Evolutionary conservation across 1,284 basidiomycete genomes (phyloP).

Genomic region (Trametes versicolor): DNA sequence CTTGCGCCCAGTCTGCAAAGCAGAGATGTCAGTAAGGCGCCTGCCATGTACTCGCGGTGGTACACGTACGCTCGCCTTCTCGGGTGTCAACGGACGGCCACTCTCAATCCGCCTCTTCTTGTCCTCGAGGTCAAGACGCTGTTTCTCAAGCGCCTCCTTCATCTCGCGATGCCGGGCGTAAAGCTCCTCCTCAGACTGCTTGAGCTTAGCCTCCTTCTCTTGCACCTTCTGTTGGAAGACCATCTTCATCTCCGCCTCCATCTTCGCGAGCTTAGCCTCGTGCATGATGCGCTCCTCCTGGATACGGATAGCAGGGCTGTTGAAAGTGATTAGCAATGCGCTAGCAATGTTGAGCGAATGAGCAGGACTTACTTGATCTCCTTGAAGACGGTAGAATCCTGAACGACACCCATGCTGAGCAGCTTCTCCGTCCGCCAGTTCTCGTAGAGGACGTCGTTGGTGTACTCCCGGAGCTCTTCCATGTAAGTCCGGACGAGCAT

Average conservation of each 20-base stretch:
- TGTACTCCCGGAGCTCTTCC: slow-evolving; percentile 97
- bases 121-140: slow-evolving; percentile 94
- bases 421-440: slow-evolving; percentile 97
- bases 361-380: slow-evolving; percentile 88
- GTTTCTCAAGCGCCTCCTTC: slow-evolving; percentile 99
- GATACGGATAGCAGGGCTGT: slow-evolving; percentile 91
- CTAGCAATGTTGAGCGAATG: slow-evolving; percentile 19
- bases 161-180: slow-evolving; percentile 98
- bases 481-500: slow-evolving; percentile 99
- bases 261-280: slow-evolving; percentile 96
- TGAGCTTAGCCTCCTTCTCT: slow-evolving; percentile 97
- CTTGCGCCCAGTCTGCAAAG: slow-evolving; percentile 68
- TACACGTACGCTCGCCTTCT: slow-evolving; percentile 79
- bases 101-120: slow-evolving; percentile 98
- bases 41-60: slow-evolving; percentile 3
- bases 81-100: slow-evolving; percentile 93
- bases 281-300: slow-evolving; percentile 95
- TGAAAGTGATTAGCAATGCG: slow-evolving; percentile 27
- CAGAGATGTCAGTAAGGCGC: not conserved
- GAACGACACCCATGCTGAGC: slow-evolving; percentile 93
- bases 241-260: slow-evolving; percentile 99
- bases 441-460: slow-evolving; percentile 94
- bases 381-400: slow-evolving; percentile 97
- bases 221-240: slow-evolving; percentile 99
- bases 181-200: slow-evolving; percentile 97